These are phyloP conservation scores for Metarhizium sp. DNA, from an alignment of 2,329 filamentous ascomycete genomes.

Conservation along the genomic window DNA sequence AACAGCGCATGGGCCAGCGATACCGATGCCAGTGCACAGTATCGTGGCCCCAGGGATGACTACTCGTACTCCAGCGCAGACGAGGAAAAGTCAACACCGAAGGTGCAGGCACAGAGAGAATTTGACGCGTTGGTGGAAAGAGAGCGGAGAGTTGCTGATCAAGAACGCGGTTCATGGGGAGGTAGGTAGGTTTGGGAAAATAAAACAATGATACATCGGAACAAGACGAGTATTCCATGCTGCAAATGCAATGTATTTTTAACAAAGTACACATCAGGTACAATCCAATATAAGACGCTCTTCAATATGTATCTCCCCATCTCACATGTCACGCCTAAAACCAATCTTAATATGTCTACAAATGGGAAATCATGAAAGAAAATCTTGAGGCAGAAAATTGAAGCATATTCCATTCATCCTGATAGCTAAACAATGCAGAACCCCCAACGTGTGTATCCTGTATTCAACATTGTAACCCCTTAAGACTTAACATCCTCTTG, in stretches of 20 bases:
- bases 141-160: constrained; percentile 26
- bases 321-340: neutral
- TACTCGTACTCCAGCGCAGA: constrained; percentile 27
- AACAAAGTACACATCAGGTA: neutral
- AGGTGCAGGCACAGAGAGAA: constrained; percentile 38
- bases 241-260: neutral
- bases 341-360: neutral
- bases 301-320: neutral
- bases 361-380: neutral
- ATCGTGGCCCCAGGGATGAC: constrained; percentile 12
- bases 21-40: constrained; percentile 15
- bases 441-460: constrained; percentile 1
- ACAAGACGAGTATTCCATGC: neutral
- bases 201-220: neutral
- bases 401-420: neutral
- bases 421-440: neutral
- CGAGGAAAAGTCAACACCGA: constrained; percentile 27
- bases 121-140: constrained; percentile 40
- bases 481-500: constrained; percentile 24
- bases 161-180: constrained; percentile 18
- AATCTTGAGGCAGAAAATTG: neutral
- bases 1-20: constrained; percentile 12
- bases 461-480: constrained; percentile 4
- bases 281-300: neutral
- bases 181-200: constrained; percentile 6